A percentile compares a stretch with the other conserved stretches of the same genome.
These are phyloP conservation scores for Cordyceps tenuipes DNA, from an alignment of 2,329 filamentous ascomycete species.

Conservation along the genomic window DNA sequence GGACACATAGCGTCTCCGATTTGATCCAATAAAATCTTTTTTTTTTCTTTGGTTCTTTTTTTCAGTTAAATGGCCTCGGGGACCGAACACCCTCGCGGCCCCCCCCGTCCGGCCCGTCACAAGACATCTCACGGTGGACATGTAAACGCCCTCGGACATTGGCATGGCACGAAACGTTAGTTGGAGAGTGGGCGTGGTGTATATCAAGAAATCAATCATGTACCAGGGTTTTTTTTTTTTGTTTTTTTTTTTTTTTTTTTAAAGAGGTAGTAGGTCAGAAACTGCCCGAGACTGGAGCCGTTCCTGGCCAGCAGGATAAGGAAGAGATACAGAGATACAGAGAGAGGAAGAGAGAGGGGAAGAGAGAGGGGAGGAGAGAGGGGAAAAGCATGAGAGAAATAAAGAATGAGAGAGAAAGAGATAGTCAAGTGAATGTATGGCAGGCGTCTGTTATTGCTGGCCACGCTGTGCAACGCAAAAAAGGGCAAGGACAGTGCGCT, in stretches of 20 bases:
- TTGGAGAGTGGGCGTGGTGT: no score
- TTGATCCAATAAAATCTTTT: neutral
- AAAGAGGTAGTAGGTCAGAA: neutral
- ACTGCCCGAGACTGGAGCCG: neutral
- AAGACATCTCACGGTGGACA: neutral
- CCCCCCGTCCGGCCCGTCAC: neutral
- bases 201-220: constrained; percentile 6
- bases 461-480: neutral
- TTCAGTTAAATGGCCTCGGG: neutral
- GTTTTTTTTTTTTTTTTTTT: no score
- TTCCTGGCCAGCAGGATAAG: neutral
- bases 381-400: no score
- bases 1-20: neutral
- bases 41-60: neutral
- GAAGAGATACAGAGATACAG: no score
- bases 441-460: neutral
- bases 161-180: neutral
- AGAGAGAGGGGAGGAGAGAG: no score
- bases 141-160: neutral
- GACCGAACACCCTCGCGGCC: neutral
- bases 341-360: no score
- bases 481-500: neutral
- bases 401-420: no score
- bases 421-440: neutral
- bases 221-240: neutral